These are phyloP conservation scores for Cyberlindnera nakhonratchasimensis DNA, from an alignment of 805 yeast genomes.

Conservation along the genomic window DNA sequence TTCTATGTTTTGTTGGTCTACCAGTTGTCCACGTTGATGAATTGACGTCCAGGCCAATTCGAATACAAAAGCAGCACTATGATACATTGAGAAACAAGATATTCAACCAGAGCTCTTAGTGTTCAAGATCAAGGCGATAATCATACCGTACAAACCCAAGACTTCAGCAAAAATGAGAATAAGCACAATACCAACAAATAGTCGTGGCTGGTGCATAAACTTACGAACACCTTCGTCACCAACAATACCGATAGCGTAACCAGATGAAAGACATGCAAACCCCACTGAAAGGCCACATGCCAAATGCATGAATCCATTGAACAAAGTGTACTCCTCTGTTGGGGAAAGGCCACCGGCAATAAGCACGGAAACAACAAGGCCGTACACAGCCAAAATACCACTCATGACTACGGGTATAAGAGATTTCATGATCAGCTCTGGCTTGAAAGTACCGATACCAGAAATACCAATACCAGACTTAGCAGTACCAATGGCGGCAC, in stretches of 20 bases:
- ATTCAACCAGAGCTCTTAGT: slow-evolving; percentile 75
- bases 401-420: slow-evolving; percentile 97
- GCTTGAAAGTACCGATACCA: slow-evolving; percentile 97
- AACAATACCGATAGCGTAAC: slow-evolving; percentile 93
- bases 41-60: slow-evolving; percentile 1
- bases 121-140: slow-evolving; percentile 87
- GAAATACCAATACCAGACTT: slow-evolving; percentile 97
- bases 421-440: slow-evolving; percentile 93
- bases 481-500: slow-evolving; percentile 98
- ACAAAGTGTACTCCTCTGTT: slow-evolving; percentile 71
- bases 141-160: slow-evolving; percentile 89
- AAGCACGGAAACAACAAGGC: slow-evolving; percentile 92
- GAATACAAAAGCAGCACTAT: not conserved
- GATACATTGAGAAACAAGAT: no score
- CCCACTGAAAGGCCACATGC: slow-evolving; percentile 97
- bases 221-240: slow-evolving; percentile 93
- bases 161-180: slow-evolving; percentile 91
- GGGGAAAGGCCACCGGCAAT: slow-evolving; percentile 91
- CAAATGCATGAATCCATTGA: slow-evolving; percentile 97
- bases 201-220: slow-evolving; percentile 80
- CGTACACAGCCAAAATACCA: slow-evolving; percentile 96
- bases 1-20: not conserved
- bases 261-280: slow-evolving; percentile 92
- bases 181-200: slow-evolving; percentile 86
- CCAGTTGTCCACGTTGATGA: not conserved